Evolutionary conservation across 116 monocot species (phyloP).

Genomic region (Posidonia oceanica): DNA sequence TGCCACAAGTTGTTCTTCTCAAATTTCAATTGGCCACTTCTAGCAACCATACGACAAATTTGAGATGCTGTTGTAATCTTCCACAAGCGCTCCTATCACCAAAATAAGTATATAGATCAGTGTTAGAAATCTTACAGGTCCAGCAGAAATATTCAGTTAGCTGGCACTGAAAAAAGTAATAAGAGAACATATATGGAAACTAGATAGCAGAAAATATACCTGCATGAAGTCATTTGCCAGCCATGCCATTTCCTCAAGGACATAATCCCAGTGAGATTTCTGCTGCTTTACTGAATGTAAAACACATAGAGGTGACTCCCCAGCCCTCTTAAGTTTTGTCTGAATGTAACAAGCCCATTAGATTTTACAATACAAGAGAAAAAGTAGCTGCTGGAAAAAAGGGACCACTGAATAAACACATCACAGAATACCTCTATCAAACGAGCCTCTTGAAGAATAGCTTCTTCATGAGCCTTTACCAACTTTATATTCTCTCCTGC

Average conservation of each 20-base stretch:
- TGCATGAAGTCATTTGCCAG: constrained; percentile 97
- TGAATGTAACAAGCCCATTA: constrained; percentile 14
- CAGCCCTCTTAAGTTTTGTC: constrained; percentile 59
- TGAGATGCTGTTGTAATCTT: constrained; percentile 71
- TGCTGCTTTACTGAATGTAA: constrained; percentile 30
- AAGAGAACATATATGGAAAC: background rate
- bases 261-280: constrained; percentile 94
- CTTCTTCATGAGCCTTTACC: constrained; percentile 60
- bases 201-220: constrained; percentile 30
- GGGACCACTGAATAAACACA: constrained; percentile 3
- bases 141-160: background rate
- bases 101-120: constrained; percentile 1
- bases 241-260: constrained; percentile 98
- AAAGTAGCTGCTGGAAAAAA: background rate
- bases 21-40: constrained; percentile 34
- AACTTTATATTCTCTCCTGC: constrained; percentile 17
- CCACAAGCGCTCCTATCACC: constrained; percentile 74
- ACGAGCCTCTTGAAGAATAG: constrained; percentile 65
- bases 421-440: constrained; percentile 55
- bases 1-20: constrained; percentile 25
- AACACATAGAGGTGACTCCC: constrained; percentile 29
- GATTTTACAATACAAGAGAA: background rate
- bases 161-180: background rate
- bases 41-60: constrained; percentile 38
- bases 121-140: background rate